A percentile compares a stretch with the other conserved stretches of the same genome.
phyloP scores from a whole-genome alignment of 805 yeast genomes.

The Tetrapisispora nanseiensis region DNA sequence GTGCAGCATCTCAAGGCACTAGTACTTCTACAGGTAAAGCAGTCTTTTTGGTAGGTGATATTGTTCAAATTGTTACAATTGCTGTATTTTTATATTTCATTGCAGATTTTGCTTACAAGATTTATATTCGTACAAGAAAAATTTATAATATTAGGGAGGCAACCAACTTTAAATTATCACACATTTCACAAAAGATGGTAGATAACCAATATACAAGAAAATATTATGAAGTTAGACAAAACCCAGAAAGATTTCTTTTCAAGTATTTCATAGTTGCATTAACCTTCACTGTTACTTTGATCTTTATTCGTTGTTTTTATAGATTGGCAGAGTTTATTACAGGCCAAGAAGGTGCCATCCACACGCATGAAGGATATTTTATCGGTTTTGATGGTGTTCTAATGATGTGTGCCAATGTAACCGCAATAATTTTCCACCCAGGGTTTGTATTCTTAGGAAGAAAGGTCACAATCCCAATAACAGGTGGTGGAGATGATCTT shows the following conservation, averaged over 20 bases:
- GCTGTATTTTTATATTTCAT: conserved; percentile 44
- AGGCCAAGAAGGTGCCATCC: conserved; percentile 54
- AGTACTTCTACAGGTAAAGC: conserved; percentile 18
- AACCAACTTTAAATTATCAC: conserved; percentile 8
- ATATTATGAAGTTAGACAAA: conserved; percentile 22
- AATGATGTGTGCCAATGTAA: conserved; percentile 41
- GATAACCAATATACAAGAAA: conserved; percentile 22
- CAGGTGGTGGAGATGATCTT: conserved; percentile 12
- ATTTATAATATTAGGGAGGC: conserved; percentile 15
- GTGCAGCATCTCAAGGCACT: conserved; percentile 28
- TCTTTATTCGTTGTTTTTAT: conserved; percentile 61
- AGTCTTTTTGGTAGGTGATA: conserved; percentile 69
- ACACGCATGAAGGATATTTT: conserved; percentile 49
- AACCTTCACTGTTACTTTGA: conserved; percentile 39
- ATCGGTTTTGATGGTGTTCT: conserved; percentile 53
- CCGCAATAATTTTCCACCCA: conserved; percentile 52
- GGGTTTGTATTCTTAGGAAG: conserved; percentile 42
- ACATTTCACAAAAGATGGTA: conserved; percentile 12
- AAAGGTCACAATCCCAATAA: conserved; percentile 16
- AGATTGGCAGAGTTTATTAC: conserved; percentile 62
- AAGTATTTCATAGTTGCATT: conserved; percentile 37
- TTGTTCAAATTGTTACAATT: conserved; percentile 68
- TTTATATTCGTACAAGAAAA: conserved; percentile 27
- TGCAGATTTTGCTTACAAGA: conserved; percentile 36
- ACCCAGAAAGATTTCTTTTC: conserved; percentile 28